These are phyloP conservation scores for Aspergillus ellipticus DNA, from an alignment of 495 filamentous ascomycete genomes.

Conservation along the genomic window DNA sequence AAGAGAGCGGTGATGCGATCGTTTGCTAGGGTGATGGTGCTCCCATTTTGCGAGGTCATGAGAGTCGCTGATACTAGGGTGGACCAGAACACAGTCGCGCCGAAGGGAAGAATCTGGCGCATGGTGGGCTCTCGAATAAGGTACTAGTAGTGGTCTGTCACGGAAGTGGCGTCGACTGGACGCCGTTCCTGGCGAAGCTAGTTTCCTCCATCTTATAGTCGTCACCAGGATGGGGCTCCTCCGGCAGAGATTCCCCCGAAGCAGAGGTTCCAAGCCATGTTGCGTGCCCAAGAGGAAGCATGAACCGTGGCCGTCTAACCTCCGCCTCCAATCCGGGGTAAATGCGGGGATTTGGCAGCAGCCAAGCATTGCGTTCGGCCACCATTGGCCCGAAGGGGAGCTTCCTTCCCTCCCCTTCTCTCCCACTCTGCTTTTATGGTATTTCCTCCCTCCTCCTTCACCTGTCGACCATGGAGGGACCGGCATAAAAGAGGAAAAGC, in stretches of 20 bases:
- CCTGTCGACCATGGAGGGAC: too few relatives aligned
- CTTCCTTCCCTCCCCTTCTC: too few relatives aligned
- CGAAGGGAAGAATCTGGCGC: conserved; percentile 6
- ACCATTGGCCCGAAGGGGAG: too few relatives aligned
- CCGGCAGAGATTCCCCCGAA: background rate
- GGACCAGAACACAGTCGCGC: conserved; percentile 5
- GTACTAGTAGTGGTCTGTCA: background rate
- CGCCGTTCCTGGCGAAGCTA: background rate
- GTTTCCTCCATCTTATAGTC: background rate
- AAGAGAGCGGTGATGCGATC: conserved; percentile 44
- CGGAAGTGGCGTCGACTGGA: background rate
- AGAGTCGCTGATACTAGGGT: conserved; percentile 19
- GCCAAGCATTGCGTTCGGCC: conserved; percentile 5
- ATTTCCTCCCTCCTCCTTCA: too few relatives aligned
- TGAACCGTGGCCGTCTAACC: background rate
- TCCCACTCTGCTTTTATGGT: too few relatives aligned
- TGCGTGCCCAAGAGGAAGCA: background rate
- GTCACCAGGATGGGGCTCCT: background rate
- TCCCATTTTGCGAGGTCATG: conserved; percentile 22
- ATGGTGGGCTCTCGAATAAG: background rate
- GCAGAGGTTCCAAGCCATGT: background rate
- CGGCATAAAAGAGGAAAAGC: too few relatives aligned
- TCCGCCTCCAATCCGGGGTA: conserved; percentile 8
- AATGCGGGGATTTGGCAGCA: conserved; percentile 21
- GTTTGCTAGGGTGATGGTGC: conserved; percentile 39